phyloP scores from a whole-genome alignment of 164 flowering plant species.

The Macadamia integrifolia region DNA sequence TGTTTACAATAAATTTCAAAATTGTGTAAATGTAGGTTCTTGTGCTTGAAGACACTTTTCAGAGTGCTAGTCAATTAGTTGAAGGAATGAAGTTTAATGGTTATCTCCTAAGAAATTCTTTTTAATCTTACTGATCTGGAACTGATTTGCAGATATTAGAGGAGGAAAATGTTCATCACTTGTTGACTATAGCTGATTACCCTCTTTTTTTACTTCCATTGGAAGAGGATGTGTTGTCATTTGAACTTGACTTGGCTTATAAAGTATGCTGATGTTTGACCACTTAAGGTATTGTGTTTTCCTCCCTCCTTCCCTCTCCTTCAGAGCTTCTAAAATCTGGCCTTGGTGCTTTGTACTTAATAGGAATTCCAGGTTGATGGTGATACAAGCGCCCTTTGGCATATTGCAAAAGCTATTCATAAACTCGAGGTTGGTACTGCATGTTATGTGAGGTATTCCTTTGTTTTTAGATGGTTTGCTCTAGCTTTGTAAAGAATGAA shows the following conservation, averaged over 20 bases:
- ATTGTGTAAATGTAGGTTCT: too few relatives aligned
- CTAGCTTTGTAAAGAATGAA: too few relatives aligned
- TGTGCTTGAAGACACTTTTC: too few relatives aligned
- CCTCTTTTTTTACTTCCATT: conserved; percentile 75
- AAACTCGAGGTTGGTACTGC: conserved; percentile 78
- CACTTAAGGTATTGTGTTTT: neutral
- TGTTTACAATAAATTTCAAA: too few relatives aligned
- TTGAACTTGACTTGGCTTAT: conserved; percentile 76
- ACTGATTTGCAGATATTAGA: conserved; percentile 54
- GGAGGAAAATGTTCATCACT: conserved; percentile 82
- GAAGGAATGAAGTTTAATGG: too few relatives aligned
- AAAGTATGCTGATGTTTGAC: conserved; percentile 39
- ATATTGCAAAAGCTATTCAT: conserved; percentile 92
- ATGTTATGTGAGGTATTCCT: neutral
- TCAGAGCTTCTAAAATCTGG: conserved; percentile 1
- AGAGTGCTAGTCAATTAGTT: too few relatives aligned
- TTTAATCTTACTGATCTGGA: too few relatives aligned
- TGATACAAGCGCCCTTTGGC: conserved; percentile 87
- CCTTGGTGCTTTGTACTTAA: conserved; percentile 7
- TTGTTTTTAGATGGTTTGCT: too few relatives aligned
- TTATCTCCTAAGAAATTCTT: too few relatives aligned
- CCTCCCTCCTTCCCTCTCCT: neutral
- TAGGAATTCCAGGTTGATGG: conserved; percentile 85
- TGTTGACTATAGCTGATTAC: conserved; percentile 81
- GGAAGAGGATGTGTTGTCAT: conserved; percentile 93